Conservation (phyloP, 495 filamentous ascomycete genomes). For the Trichoderma virens region DNA sequence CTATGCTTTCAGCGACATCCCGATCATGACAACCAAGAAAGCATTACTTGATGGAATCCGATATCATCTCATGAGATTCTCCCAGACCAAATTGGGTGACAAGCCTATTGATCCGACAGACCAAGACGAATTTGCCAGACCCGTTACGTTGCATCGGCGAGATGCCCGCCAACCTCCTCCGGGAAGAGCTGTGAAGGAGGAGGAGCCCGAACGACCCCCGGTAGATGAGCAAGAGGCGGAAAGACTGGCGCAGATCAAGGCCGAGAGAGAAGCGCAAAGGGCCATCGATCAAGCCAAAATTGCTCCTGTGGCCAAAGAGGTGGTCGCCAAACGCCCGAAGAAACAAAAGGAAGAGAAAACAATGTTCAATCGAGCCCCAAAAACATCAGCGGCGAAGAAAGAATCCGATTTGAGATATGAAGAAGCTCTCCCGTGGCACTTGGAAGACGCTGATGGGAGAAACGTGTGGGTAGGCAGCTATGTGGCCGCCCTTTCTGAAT, state of each 20-base stretch:
- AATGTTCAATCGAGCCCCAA: slow-evolving; percentile 38
- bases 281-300: slow-evolving; percentile 82
- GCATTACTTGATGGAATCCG: slow-evolving; percentile 72
- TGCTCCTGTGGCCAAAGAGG: slow-evolving; percentile 55
- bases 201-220: slow-evolving; percentile 38
- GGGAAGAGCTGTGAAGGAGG: slow-evolving; percentile 44
- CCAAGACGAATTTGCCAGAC: slow-evolving; percentile 74
- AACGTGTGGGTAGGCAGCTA: slow-evolving; percentile 90
- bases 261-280: slow-evolving; percentile 71
- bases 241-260: slow-evolving; percentile 53
- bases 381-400: slow-evolving; percentile 67
- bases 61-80: slow-evolving; percentile 76
- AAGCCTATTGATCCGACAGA: slow-evolving; percentile 60
- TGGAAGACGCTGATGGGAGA: slow-evolving; percentile 92
- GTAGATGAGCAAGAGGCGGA: slow-evolving; percentile 62
- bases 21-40: slow-evolving; percentile 72
- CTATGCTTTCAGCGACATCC: slow-evolving; percentile 49
- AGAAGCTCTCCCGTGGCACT: slow-evolving; percentile 89
- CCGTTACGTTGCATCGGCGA: slow-evolving; percentile 79
- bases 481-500: slow-evolving; percentile 73
- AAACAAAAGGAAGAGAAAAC: slow-evolving; percentile 70
- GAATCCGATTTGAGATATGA: slow-evolving; percentile 79
- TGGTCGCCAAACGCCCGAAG: slow-evolving; percentile 47
- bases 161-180: slow-evolving; percentile 69
- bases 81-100: slow-evolving; percentile 19